phyloP scores from a whole-genome alignment of 202 grass and related monocot species.

The Digitaria exilis region DNA sequence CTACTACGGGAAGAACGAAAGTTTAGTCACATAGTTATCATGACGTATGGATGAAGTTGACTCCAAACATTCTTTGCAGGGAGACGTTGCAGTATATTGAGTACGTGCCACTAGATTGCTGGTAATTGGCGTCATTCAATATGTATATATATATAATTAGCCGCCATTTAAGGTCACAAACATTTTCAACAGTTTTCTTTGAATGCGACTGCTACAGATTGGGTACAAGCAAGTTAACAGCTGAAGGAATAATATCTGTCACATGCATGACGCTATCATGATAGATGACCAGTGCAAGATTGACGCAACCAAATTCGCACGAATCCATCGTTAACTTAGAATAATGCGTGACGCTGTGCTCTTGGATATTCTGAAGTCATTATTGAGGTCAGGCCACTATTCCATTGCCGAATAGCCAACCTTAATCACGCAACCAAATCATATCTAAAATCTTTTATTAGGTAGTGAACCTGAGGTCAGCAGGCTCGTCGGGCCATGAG shows the following conservation, averaged over 20 bases:
- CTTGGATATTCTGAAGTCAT: neutral
- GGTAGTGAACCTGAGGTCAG: slow-evolving; percentile 36
- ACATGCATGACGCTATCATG: neutral
- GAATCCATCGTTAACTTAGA: neutral
- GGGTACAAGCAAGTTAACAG: neutral
- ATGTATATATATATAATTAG: too few relatives aligned
- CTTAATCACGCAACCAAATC: too few relatives aligned
- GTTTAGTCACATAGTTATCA: neutral
- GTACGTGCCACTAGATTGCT: neutral
- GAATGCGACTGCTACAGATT: too few relatives aligned
- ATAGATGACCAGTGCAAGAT: neutral
- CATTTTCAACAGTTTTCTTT: neutral
- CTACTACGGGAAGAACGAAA: too few relatives aligned
- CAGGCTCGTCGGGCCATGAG: slow-evolving; percentile 58
- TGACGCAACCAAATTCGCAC: neutral
- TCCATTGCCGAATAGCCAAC: too few relatives aligned
- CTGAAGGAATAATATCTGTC: neutral
- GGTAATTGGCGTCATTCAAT: neutral
- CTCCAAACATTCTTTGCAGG: neutral
- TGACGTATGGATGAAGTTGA: neutral
- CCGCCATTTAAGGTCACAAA: neutral
- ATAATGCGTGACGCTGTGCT: neutral
- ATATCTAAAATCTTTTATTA: too few relatives aligned
- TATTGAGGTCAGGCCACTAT: neutral
- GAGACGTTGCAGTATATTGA: neutral